These are phyloP conservation scores for Friedmanniomyces endolithicus DNA, from an alignment of 495 filamentous ascomycete species.

Conservation along the genomic window DNA sequence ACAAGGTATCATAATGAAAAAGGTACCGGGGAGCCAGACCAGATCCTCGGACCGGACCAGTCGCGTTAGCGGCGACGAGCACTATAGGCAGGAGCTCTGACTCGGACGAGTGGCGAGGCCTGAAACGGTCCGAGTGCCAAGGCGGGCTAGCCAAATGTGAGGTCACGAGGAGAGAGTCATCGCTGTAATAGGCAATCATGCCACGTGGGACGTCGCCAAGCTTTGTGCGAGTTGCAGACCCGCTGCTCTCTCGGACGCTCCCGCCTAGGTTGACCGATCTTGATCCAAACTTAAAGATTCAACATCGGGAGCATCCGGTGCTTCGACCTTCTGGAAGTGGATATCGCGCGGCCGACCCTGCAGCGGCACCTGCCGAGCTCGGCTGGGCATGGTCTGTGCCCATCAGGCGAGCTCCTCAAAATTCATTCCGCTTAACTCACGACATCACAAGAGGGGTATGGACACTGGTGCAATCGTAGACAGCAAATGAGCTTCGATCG, in stretches of 20 bases:
- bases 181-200: neutral
- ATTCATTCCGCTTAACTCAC: too few relatives aligned
- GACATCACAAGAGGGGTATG: too few relatives aligned
- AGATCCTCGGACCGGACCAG: neutral
- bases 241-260: neutral
- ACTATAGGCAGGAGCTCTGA: neutral
- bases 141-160: neutral
- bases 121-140: neutral
- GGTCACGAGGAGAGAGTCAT: neutral
- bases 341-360: too few relatives aligned
- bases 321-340: neutral
- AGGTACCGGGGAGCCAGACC: too few relatives aligned
- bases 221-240: too few relatives aligned
- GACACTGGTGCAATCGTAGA: too few relatives aligned
- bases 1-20: too few relatives aligned
- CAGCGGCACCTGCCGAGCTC: too few relatives aligned
- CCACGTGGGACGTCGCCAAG: too few relatives aligned
- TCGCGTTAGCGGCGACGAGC: neutral
- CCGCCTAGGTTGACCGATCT: neutral
- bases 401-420: too few relatives aligned
- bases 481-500: too few relatives aligned
- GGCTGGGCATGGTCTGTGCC: too few relatives aligned
- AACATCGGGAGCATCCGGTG: neutral
- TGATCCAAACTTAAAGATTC: neutral
- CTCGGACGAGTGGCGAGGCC: neutral